These are phyloP conservation scores for Prunus mume DNA, from an alignment of 306 rosid species.

Conservation along the genomic window DNA sequence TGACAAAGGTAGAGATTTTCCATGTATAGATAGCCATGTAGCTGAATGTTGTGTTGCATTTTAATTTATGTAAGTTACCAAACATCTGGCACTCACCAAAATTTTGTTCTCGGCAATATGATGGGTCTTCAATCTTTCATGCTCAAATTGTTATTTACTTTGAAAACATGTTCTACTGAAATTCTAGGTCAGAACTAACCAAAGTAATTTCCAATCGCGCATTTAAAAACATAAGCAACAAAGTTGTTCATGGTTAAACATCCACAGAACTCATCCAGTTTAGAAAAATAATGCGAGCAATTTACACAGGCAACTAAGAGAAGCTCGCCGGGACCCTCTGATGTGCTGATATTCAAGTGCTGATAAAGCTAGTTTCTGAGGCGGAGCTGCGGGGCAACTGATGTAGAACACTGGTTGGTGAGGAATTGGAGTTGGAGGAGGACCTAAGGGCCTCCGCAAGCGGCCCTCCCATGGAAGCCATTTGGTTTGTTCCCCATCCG, in stretches of 20 bases:
- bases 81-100: not conserved
- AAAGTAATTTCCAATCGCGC: not conserved
- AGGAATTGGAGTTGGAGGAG: conserved; percentile 60
- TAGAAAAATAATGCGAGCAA: not conserved
- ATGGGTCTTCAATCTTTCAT: not conserved
- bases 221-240: not conserved
- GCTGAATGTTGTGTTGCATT: not conserved
- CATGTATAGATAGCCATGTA: conserved; percentile 10
- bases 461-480: conserved; percentile 94
- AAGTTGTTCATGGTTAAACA: not conserved
- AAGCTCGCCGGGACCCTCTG: not conserved
- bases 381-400: conserved; percentile 58
- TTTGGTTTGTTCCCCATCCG: conserved; percentile 67
- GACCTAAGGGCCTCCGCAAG: conserved; percentile 93
- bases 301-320: not conserved
- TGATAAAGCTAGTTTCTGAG: conserved; percentile 54
- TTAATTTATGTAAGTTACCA: not conserved
- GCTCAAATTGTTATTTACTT: not conserved
- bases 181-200: not conserved
- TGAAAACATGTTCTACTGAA: not conserved
- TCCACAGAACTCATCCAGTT: not conserved
- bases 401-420: conserved; percentile 85
- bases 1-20: not conserved
- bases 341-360: conserved; percentile 33
- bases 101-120: not conserved